Evolutionary conservation across 1,284 basidiomycete species (phyloP), one percentile per base, ranked within the genome.

Genomic region (Crocinoboletus sp.): DNA sequence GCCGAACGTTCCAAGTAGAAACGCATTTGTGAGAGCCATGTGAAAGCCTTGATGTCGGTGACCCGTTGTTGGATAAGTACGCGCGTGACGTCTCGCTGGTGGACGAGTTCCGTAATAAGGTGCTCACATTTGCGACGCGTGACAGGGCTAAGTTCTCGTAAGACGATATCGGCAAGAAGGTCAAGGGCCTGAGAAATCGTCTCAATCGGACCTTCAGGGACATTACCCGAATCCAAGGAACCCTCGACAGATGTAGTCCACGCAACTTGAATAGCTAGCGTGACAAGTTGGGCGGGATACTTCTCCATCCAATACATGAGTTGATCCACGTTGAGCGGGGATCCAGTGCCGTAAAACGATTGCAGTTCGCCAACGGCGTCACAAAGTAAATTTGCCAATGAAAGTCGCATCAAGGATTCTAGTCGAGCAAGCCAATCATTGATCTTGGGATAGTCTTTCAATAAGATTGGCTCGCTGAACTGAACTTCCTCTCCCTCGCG

Each of bases 1-100:
- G 78, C 62, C 0, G 69, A 63, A 12, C 74, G 72, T 58, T 96
- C 84, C 35, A 96, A 77, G 65, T 99, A 98, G 73, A 94, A 99
- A 7, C 96, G 89, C 95, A 99, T 98, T 64, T 99, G 94, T 56
- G 93, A 96, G 9, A 98, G 73, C 96, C 96, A 99, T 6, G 82
- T 79, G 65, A 99, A 99, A 45, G 79, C 78, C 53, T 80, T 82
- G 47, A 78, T 69, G 49, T 87, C 82, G 1, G 69, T 52, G 9
- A 89, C 76, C n/a, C 72, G 68, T 55, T 85, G 77, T 44, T 80
- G 73, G 41, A 91, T 77, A 42, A 99, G 82, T 9, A 78, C 70
- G 13, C 95, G 87, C 32, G 87, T 87, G 32, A 98, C 94, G 66
- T 99, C 95, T 53, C 95, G 80, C 65, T 99, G 94, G 64, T 99